Evolutionary conservation across 805 yeast genomes (phyloP).

Genomic region (Lipomyces kockii): DNA sequence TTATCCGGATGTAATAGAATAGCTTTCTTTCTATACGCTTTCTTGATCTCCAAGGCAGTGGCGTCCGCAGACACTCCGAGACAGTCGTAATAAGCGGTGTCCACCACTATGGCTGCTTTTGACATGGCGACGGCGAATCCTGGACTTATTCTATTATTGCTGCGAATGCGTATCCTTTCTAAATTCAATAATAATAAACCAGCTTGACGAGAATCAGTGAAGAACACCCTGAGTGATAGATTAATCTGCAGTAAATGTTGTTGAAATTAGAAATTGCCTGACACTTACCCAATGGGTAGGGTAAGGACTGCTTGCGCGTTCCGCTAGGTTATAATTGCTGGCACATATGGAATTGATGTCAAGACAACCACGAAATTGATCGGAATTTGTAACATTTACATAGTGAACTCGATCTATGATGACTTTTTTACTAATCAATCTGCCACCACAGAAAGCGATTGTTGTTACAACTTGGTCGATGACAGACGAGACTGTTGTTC

Average conservation of each 20-base stretch:
- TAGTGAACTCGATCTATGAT: too few relatives aligned
- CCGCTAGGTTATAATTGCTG: too few relatives aligned
- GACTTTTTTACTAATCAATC: too few relatives aligned
- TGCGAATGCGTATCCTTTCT: background rate
- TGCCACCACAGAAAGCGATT: too few relatives aligned
- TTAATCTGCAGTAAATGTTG: background rate
- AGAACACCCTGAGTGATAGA: background rate
- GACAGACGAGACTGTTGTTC: too few relatives aligned
- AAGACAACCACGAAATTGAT: too few relatives aligned
- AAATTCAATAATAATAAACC: background rate
- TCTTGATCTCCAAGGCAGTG: conserved; percentile 79
- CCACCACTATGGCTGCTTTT: conserved; percentile 72
- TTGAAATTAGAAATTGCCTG: background rate
- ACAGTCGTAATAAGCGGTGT: conserved; percentile 84
- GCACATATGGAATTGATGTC: too few relatives aligned
- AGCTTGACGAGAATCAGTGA: background rate
- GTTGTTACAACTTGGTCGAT: too few relatives aligned
- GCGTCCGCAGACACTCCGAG: conserved; percentile 73
- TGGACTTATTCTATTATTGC: background rate
- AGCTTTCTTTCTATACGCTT: conserved; percentile 90
- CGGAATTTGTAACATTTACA: too few relatives aligned
- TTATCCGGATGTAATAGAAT: conserved; percentile 93
- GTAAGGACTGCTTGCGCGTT: background rate
- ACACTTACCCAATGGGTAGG: background rate
- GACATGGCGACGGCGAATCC: conserved; percentile 1